Conservation (phyloP, 2,329 filamentous ascomycete genomes). For the Scedosporium minutisporum region DNA sequence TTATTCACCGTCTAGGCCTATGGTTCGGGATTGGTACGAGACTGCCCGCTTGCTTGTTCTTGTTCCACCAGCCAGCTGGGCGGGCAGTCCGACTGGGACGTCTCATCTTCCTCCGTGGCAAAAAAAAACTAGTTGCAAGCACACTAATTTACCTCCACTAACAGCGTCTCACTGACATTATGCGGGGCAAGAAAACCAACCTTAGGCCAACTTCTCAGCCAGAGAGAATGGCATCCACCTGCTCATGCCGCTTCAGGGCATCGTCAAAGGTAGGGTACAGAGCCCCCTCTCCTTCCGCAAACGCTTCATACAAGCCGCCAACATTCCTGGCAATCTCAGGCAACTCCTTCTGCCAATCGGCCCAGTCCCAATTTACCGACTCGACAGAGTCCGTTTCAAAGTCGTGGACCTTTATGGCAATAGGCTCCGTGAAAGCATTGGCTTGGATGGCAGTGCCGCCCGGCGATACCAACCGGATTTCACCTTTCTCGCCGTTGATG, state of each 20-base stretch:
- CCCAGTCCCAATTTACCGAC: not conserved
- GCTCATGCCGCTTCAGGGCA: not conserved
- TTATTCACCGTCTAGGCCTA: too few species aligned
- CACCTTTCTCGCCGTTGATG: conserved; percentile 41
- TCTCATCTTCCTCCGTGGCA: too few species aligned
- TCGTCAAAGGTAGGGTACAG: not conserved
- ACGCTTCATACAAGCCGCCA: conserved; percentile 2
- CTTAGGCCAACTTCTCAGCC: too few species aligned
- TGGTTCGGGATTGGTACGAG: too few species aligned
- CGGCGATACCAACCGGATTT: conserved; percentile 30
- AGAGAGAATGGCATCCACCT: not conserved
- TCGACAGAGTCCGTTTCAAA: not conserved
- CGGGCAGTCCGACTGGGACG: too few species aligned
- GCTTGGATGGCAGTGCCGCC: conserved; percentile 15
- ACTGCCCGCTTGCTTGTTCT: too few species aligned
- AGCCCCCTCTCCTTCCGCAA: not conserved
- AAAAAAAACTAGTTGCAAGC: too few species aligned
- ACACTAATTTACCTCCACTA: too few species aligned
- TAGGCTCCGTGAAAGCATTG: not conserved
- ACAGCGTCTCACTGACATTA: too few species aligned
- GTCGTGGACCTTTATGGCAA: not conserved
- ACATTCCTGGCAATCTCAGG: not conserved
- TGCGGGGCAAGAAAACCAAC: too few species aligned
- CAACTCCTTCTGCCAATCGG: not conserved
- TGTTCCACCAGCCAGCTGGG: too few species aligned